Conservation (phyloP, 2,329 filamentous ascomycete genomes). For the Cladosporium sp. region DNA sequence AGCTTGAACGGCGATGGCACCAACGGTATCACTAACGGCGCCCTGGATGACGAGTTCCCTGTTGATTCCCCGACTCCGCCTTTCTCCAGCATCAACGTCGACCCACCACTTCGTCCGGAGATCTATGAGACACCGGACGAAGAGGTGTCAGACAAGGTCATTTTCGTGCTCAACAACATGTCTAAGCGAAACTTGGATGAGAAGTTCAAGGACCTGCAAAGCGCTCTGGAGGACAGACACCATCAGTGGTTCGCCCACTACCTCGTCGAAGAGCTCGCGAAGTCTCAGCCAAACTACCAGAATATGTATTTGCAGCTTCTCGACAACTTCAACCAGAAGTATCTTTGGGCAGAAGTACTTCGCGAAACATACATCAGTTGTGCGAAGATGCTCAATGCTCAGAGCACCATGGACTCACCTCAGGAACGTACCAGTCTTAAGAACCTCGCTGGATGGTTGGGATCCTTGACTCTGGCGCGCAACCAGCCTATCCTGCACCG, state of each 20-base stretch:
- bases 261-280: slow-evolving; percentile 90
- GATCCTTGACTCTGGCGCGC: slow-evolving; percentile 84
- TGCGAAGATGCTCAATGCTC: slow-evolving; percentile 82
- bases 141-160: slow-evolving; percentile 84
- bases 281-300: slow-evolving; percentile 96
- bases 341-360: slow-evolving; percentile 82
- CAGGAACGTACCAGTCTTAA: slow-evolving; percentile 86
- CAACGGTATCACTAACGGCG: slow-evolving; percentile 66
- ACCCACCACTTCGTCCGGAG: slow-evolving; percentile 59
- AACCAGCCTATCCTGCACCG: slow-evolving; percentile 94
- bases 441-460: slow-evolving; percentile 90
- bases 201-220: slow-evolving; percentile 77
- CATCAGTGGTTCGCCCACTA: slow-evolving; percentile 97
- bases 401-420: slow-evolving; percentile 76
- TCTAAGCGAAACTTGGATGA: slow-evolving; percentile 81
- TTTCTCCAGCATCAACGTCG: slow-evolving; percentile 75
- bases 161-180: slow-evolving; percentile 95
- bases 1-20: slow-evolving; percentile 27
- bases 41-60: slow-evolving; percentile 57
- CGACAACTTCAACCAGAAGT: slow-evolving; percentile 72
- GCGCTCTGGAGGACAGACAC: slow-evolving; percentile 73
- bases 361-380: slow-evolving; percentile 88
- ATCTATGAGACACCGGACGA: slow-evolving; percentile 78
- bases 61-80: slow-evolving; percentile 62
- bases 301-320: slow-evolving; percentile 87